A percentile compares a stretch with the other conserved stretches of the same genome.
Evolutionary conservation across 2,329 filamentous ascomycete species (phyloP).

Genomic region (Xylariaceae sp.): DNA sequence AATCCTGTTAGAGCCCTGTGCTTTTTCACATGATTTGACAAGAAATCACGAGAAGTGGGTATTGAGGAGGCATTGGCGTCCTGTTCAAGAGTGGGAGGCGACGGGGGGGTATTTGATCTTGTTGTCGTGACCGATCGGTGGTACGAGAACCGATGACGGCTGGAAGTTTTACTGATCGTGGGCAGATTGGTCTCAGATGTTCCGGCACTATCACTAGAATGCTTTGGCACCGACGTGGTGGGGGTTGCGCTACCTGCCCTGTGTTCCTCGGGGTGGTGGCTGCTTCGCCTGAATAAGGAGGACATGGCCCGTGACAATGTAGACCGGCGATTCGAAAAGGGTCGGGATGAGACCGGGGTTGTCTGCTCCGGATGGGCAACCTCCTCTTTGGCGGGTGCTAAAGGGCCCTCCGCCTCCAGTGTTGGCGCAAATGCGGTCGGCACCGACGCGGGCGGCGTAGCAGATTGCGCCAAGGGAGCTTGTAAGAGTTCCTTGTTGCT

Average conservation of each 20-base stretch:
- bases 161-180: slow-evolving; percentile 22
- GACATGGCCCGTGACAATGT: slow-evolving; percentile 27
- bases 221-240: slow-evolving; percentile 23
- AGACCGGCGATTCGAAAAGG: slow-evolving; percentile 24
- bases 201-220: slow-evolving; percentile 26
- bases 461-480: slow-evolving; percentile 11
- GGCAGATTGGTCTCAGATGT: slow-evolving; percentile 25
- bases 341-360: slow-evolving; percentile 17
- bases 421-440: slow-evolving; percentile 11
- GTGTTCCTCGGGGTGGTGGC: slow-evolving; percentile 28
- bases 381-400: slow-evolving; percentile 15
- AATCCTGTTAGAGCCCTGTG: slow-evolving; percentile 49
- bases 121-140: slow-evolving; percentile 30
- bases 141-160: slow-evolving; percentile 33
- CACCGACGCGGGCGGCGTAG: slow-evolving; percentile 9
- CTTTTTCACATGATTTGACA: slow-evolving; percentile 46
- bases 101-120: slow-evolving; percentile 35
- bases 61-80: slow-evolving; percentile 30
- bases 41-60: slow-evolving; percentile 44
- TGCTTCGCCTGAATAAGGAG: slow-evolving; percentile 29
- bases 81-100: slow-evolving; percentile 31
- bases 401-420: not conserved
- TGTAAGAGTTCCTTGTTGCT: slow-evolving; percentile 21
- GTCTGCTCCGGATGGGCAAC: slow-evolving; percentile 19
- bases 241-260: slow-evolving; percentile 1